Base-by-base conservation (phyloP, 2,329 filamentous ascomycete genomes). In the Sarocladium strictum region DNA sequence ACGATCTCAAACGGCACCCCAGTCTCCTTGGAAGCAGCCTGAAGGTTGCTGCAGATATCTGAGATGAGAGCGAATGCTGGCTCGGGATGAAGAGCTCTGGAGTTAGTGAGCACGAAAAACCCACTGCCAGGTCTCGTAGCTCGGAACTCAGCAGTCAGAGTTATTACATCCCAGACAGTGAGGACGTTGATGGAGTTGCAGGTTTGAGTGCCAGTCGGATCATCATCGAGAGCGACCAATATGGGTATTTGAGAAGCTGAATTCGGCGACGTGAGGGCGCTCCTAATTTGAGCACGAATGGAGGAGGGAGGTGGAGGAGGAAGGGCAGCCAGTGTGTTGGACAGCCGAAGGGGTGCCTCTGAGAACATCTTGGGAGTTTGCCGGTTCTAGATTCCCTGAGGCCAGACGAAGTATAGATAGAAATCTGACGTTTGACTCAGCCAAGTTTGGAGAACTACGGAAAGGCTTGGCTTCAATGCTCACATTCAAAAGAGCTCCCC, bases 41-140 rank as follows among this genome's bases (percentile, higher is more conserved):
- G 64, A 2, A 84, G 59, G 56, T 80, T 79, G 3, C 59, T 59
- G 59, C 77, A 81, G 51, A 84, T 81, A 19, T 75, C 72, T 7
- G 62, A 61, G 59, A 81, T 77, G 1, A 84, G 70, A 0, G 61
- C 58, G 15, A 71, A 66, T 0, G 80, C 80, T 41, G 75, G 71
- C 0, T 63, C 61, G 0, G 78, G 73, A 19, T 76, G 77, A 2
- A 83, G 64, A 0, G 81, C 80, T 3, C 80, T 76, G 2, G 78
- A 81, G 61, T 83, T 83, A 32, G 80, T 83, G 5, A 83, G 69
- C 58, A 83, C 81, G 67, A 84, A 83, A 70, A 84, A 83, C 17
- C 80, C 80, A 2, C 65, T 63, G 2, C 67, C 67, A 5, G 65
- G 47, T 1, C 57, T 58, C 1, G 64, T 69, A 29, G 64, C 64